A percentile compares a stretch with the other conserved stretches of the same genome.
Conservation (phyloP, 495 filamentous ascomycete genomes). For the Thermothielavioides terrestris region DNA sequence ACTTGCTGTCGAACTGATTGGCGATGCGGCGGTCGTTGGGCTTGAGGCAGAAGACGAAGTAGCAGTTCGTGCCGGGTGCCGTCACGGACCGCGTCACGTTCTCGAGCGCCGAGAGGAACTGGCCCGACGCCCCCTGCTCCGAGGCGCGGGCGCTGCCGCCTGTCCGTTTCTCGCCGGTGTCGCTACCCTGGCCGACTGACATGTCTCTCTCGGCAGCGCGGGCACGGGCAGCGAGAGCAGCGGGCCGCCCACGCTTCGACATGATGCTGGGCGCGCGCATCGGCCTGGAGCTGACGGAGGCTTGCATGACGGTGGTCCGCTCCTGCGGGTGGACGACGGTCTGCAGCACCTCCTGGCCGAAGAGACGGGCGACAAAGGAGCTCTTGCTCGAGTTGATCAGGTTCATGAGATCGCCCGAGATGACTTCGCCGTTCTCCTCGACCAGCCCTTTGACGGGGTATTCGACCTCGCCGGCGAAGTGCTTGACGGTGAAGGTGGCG, state of each 20-base stretch:
- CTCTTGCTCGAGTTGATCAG: conserved; percentile 80
- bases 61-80: conserved; percentile 74
- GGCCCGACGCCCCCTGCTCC: conserved; percentile 80
- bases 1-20: conserved; percentile 98
- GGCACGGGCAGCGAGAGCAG: conserved; percentile 22
- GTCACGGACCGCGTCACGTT: conserved; percentile 79
- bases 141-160: conserved; percentile 30
- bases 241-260: conserved; percentile 41
- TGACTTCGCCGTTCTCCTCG: conserved; percentile 92
- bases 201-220: conserved; percentile 37
- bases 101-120: conserved; percentile 83
- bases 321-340: conserved; percentile 87
- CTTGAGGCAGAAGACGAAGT: conserved; percentile 95
- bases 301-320: conserved; percentile 85
- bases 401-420: conserved; percentile 94
- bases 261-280: conserved; percentile 89
- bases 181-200: conserved; percentile 36
- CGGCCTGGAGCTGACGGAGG: conserved; percentile 89
- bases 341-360: conserved; percentile 86
- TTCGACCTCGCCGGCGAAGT: conserved; percentile 96
- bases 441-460: conserved; percentile 77
- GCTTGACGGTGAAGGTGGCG: conserved; percentile 79
- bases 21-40: conserved; percentile 95
- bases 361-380: conserved; percentile 79
- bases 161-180: conserved; percentile 36